Evolutionary conservation across 2,329 filamentous ascomycete species (phyloP).

Genomic region (Penicillium hordei): DNA sequence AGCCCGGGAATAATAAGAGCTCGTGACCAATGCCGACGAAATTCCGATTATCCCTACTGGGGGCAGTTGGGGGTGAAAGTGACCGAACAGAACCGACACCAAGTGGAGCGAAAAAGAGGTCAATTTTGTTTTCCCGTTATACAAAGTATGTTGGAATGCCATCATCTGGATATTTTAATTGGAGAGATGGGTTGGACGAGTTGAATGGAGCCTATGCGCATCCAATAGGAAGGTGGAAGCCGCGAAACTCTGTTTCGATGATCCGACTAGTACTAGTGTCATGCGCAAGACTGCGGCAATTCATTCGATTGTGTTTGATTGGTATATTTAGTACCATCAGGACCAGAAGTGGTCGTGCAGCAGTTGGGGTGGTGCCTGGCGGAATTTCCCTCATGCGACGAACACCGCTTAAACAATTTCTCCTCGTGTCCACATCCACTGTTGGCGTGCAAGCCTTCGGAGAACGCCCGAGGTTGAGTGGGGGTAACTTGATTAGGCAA

Average conservation of each 20-base stretch:
- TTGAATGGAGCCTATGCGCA: background rate
- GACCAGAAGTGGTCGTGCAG: background rate
- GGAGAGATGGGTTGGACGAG: background rate
- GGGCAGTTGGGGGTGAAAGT: background rate
- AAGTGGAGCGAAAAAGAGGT: background rate
- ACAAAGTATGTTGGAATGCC: background rate
- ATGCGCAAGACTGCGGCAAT: background rate
- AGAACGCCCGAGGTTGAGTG: background rate
- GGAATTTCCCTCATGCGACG: background rate
- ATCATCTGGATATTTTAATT: background rate
- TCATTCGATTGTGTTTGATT: background rate
- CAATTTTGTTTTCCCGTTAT: background rate
- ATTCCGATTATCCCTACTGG: background rate
- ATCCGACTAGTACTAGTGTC: conserved; percentile 4
- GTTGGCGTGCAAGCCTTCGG: background rate
- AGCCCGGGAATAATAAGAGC: background rate
- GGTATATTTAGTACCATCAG: background rate
- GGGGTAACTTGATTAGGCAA: background rate
- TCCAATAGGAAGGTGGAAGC: conserved; percentile 1
- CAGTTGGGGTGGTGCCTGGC: background rate
- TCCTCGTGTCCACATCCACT: conserved; percentile 2
- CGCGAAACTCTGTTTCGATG: background rate
- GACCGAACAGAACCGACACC: background rate
- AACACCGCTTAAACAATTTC: background rate
- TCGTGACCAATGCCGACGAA: background rate